Base-by-base conservation (phyloP, 2,329 filamentous ascomycete genomes). In the Leptographium flavum region DNA sequence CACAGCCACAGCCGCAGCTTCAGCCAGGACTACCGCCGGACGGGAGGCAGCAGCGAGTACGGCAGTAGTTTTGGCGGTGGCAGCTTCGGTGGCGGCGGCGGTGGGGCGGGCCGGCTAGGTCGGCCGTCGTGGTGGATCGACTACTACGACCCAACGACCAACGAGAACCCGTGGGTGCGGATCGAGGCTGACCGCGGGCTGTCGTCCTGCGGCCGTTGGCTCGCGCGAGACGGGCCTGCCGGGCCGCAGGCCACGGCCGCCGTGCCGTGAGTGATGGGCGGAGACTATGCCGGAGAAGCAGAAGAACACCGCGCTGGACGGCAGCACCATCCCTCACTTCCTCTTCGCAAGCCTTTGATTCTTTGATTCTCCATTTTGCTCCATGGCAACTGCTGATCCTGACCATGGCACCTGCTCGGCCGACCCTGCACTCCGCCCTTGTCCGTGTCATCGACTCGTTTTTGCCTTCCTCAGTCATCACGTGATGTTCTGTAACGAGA, bases 121-220 rank as follows among this genome's bases (percentile, higher is more conserved):
- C 21, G 22, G n/a, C 31, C 60, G 59, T 42, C 66, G 1, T 84
- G 81, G 66, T 83, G 80, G 60, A 63, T 70, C 33, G 76, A 69
- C 31, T 85, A 83, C 58, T 87, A 86, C 58, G 73, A 84, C 47
- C 72, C 74, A 0, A 71, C 68, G 47, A 83, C 80, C 49, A 76
- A 85, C 53, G 70, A 79, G 57, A 85, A 88, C 57, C 83, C 83
- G 0, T 88, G 83, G 83, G 72, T 69, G 42, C 59, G 56, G 9
- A 60, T 81, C 19, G 76, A 81, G 58, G 61, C 63, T 53, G 53
- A 58, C 7, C 58, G 58, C 22, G 68, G 68, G 0, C 51, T 79
- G 39, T 52, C 60, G 33, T 49, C 69, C 1, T 56, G 57, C 14
- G 72, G 69, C 3, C 55, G 52, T 0, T 79, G 73, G 74, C 50